Percentiles rank a stretch among this genome's conserved stretches.
These are phyloP conservation scores for Camellia lanceoleosa DNA, from an alignment of 148 eudicot species.

Conservation along the genomic window DNA sequence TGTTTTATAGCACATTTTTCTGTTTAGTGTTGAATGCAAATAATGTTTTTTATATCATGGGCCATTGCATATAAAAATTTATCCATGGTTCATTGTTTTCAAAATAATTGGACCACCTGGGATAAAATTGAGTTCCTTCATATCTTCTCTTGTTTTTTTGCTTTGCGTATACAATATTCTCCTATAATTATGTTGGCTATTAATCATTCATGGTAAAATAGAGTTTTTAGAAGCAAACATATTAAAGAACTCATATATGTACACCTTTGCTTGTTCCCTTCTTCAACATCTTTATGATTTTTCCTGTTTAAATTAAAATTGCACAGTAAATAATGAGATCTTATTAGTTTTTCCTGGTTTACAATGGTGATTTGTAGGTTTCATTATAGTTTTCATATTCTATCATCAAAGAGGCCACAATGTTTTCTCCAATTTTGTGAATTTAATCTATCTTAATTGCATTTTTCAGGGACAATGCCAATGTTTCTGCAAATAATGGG, in stretches of 20 bases:
- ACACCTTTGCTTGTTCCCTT: background rate
- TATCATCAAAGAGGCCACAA: too few species aligned
- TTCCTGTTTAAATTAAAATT: background rate
- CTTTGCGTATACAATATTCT: background rate
- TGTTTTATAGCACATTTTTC: background rate
- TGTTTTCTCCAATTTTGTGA: too few species aligned
- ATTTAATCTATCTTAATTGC: too few species aligned
- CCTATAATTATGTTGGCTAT: background rate
- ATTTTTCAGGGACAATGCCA: too few species aligned
- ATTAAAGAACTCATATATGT: background rate
- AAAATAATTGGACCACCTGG: too few species aligned
- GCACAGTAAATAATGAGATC: background rate
- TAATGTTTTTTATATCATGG: background rate
- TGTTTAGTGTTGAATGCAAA: background rate
- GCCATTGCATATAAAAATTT: background rate
- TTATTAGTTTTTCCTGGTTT: too few species aligned
- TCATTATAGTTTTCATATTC: too few species aligned
- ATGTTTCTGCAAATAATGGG: background rate
- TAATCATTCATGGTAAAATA: background rate
- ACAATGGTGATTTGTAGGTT: too few species aligned
- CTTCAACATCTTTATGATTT: background rate
- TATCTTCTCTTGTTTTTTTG: background rate
- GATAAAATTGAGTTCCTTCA: too few species aligned
- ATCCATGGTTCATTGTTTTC: too few species aligned
- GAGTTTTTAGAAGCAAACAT: too few species aligned